Conservation (phyloP, 192 early-diverging fungal genomes). For the Umbelopsis sp. region DNA sequence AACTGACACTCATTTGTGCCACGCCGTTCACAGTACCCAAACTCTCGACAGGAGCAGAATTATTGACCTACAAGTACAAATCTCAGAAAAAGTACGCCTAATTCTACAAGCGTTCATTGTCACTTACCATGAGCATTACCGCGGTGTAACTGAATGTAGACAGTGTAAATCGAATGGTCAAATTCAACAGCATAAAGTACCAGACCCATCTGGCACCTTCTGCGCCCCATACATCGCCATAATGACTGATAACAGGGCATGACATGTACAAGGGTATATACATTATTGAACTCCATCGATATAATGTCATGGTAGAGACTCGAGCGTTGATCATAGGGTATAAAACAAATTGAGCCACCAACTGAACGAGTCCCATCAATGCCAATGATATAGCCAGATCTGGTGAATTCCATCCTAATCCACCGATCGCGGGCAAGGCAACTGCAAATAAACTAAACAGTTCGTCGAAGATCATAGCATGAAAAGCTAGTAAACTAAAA, state of each 20-base stretch:
- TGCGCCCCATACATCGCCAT: constrained; percentile 18
- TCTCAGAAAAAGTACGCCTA: neutral
- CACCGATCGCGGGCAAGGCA: constrained; percentile 41
- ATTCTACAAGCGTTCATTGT: neutral
- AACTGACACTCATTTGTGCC: constrained; percentile 53
- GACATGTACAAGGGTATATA: constrained; percentile 44
- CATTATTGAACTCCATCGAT: constrained; percentile 34
- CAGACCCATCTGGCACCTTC: constrained; percentile 16
- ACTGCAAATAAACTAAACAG: constrained; percentile 49
- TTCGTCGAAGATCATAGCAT: constrained; percentile 57
- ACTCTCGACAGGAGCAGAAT: constrained; percentile 49
- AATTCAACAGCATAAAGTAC: constrained; percentile 17
- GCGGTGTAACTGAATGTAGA: constrained; percentile 46
- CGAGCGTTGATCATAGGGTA: constrained; percentile 44
- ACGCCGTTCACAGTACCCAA: constrained; percentile 63
- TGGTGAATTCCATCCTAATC: constrained; percentile 44
- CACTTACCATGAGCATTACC: constrained; percentile 55
- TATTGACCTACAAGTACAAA: constrained; percentile 44
- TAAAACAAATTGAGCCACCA: constrained; percentile 47
- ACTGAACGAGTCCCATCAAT: constrained; percentile 42
- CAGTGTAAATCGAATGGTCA: constrained; percentile 17
- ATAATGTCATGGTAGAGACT: constrained; percentile 40
- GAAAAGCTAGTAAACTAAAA: constrained; percentile 45
- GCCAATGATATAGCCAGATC: constrained; percentile 50
- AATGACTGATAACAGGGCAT: constrained; percentile 43